These are phyloP conservation scores for Salvia hispanica DNA, from an alignment of 257 asterid species.

Conservation along the genomic window DNA sequence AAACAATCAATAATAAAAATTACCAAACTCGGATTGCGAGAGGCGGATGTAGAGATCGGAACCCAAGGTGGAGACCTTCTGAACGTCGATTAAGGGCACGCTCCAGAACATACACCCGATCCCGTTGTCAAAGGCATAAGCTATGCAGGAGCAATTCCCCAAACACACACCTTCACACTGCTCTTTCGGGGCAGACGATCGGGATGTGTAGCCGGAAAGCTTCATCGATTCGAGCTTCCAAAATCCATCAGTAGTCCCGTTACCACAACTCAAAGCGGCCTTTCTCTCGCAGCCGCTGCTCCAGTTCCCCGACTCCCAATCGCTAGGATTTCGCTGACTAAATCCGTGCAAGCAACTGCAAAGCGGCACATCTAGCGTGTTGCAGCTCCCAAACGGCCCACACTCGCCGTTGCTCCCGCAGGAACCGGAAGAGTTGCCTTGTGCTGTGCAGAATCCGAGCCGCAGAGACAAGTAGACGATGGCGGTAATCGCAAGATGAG, in stretches of 20 bases:
- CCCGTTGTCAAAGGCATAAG: conserved; percentile 41
- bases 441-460: conserved; percentile 29
- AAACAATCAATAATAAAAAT: conserved; percentile 8
- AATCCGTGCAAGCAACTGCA: conserved; percentile 66
- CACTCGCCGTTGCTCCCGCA: conserved; percentile 40
- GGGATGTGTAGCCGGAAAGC: conserved; percentile 42
- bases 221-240: conserved; percentile 40
- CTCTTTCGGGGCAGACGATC: conserved; percentile 25
- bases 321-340: conserved; percentile 38
- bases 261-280: conserved; percentile 44
- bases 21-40: conserved; percentile 56
- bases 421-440: conserved; percentile 24
- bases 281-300: conserved; percentile 57
- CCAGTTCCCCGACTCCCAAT: conserved; percentile 62
- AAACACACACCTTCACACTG: conserved; percentile 48
- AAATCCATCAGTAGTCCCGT: conserved; percentile 41
- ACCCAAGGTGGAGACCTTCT: conserved; percentile 34
- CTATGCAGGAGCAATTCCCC: conserved; percentile 55
- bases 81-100: conserved; percentile 39
- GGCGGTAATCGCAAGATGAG: conserved; percentile 1
- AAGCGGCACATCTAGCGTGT: conserved; percentile 38
- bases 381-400: conserved; percentile 57
- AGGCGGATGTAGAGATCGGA: conserved; percentile 52
- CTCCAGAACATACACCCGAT: conserved; percentile 64
- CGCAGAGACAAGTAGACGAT: neutral